These are phyloP conservation scores for Dacryopinax primogenitus DNA, from an alignment of 768 basidiomycete species.

Conservation along the genomic window DNA sequence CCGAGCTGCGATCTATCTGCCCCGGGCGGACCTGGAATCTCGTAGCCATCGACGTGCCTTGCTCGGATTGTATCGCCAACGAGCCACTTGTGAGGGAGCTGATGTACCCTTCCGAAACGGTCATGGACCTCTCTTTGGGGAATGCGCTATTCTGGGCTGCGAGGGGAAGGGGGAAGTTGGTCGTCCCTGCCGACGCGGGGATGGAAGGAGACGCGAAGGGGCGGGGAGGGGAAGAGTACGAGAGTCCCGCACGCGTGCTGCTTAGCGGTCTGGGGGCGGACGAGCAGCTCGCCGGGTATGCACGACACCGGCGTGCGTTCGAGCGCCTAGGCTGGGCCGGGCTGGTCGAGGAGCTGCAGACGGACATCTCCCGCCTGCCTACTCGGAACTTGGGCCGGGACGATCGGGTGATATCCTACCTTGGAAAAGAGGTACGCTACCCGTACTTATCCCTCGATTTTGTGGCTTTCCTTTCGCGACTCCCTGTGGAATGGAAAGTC, in stretches of 20 bases:
- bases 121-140: constrained; percentile 89
- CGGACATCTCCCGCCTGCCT: constrained; percentile 78
- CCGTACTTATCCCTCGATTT: constrained; percentile 77
- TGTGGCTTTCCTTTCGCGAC: constrained; percentile 57
- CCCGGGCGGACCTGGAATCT: constrained; percentile 83
- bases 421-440: constrained; percentile 85
- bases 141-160: constrained; percentile 90
- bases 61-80: constrained; percentile 32
- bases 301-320: constrained; percentile 72
- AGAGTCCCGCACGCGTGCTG: constrained; percentile 64
- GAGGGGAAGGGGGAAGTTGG: constrained; percentile 64
- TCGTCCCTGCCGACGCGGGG: too few species aligned
- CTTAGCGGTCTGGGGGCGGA: constrained; percentile 90
- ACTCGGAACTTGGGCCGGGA: constrained; percentile 85
- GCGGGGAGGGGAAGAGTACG: constrained; percentile 41
- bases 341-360: constrained; percentile 77
- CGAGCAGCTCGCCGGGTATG: constrained; percentile 88
- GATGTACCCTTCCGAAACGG: constrained; percentile 68
- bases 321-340: constrained; percentile 54
- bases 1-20: constrained; percentile 64
- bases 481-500: constrained; percentile 72
- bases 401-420: constrained; percentile 81
- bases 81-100: constrained; percentile 46
- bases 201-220: too few species aligned
- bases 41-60: constrained; percentile 77